phyloP scores from a whole-genome alignment of 306 rosid species.

The Comarum palustre region DNA sequence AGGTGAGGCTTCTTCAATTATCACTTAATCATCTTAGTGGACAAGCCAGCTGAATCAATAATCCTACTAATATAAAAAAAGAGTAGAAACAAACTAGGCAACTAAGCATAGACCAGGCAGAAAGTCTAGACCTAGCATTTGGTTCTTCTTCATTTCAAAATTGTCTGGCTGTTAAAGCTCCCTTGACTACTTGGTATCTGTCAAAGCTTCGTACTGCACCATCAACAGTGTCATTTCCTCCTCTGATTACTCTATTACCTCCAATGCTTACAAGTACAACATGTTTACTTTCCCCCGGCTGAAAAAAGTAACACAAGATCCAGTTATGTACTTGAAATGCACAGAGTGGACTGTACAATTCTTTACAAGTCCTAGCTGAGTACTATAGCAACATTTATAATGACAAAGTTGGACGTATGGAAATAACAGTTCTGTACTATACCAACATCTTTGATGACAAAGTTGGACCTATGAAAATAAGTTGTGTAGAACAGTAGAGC shows the following conservation, averaged over 20 bases:
- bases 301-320: slow-evolving; percentile 31
- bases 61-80: slow-evolving; percentile 16
- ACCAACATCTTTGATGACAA: not conserved
- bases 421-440: not conserved
- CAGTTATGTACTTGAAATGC: slow-evolving; percentile 23
- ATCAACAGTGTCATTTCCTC: slow-evolving; percentile 72
- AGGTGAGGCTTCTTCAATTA: slow-evolving; percentile 29
- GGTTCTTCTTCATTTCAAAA: slow-evolving; percentile 53
- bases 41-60: slow-evolving; percentile 18
- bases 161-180: slow-evolving; percentile 40
- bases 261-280: slow-evolving; percentile 77
- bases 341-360: not conserved
- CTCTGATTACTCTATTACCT: slow-evolving; percentile 75
- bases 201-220: slow-evolving; percentile 50
- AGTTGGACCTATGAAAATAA: not conserved
- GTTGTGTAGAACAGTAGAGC: not conserved
- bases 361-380: not conserved
- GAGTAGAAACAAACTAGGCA: slow-evolving; percentile 21
- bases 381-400: not conserved
- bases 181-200: slow-evolving; percentile 42
- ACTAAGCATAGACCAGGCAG: slow-evolving; percentile 7
- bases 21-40: slow-evolving; percentile 17
- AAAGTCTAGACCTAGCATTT: slow-evolving; percentile 54
- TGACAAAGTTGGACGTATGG: not conserved
- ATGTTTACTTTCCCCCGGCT: slow-evolving; percentile 83